Conservation (phyloP, 768 basidiomycete species). For the Polyporus arcularius region DNA sequence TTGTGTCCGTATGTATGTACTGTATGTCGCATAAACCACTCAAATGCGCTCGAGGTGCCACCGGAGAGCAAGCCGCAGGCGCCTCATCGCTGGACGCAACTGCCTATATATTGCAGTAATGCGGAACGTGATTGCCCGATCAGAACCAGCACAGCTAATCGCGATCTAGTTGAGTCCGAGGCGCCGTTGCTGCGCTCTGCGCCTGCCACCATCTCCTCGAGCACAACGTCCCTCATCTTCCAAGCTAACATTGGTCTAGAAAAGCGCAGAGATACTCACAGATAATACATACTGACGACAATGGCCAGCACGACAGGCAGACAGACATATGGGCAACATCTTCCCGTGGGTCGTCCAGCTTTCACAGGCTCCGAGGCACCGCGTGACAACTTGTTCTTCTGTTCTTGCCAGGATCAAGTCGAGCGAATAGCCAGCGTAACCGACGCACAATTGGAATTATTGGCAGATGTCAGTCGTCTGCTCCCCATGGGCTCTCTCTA, state of each 20-base stretch:
- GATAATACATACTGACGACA: neutral
- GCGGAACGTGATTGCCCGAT: neutral
- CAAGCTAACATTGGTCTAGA: neutral
- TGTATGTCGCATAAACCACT: no score
- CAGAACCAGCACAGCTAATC: constrained; percentile 3
- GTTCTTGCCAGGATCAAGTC: constrained; percentile 62
- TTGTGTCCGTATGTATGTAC: no score
- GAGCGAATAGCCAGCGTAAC: constrained; percentile 59
- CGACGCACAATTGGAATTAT: constrained; percentile 64
- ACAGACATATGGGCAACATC: constrained; percentile 49
- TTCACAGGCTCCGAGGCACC: constrained; percentile 9
- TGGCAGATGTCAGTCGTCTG: constrained; percentile 59
- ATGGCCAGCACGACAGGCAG: constrained; percentile 18
- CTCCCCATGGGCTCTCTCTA: neutral
- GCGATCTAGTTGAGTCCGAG: neutral
- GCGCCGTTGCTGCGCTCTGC: neutral
- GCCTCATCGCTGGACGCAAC: neutral
- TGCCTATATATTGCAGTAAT: neutral
- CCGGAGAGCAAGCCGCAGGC: no score
- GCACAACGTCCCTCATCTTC: neutral
- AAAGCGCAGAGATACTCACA: neutral
- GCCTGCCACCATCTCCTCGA: neutral
- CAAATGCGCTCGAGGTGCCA: no score
- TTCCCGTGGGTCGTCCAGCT: constrained; percentile 47
- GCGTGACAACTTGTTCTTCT: constrained; percentile 8